Percentiles rank a stretch among this genome's conserved stretches.
phyloP scores from a whole-genome alignment of 805 yeast genomes.

The Kuraishia cidri region DNA sequence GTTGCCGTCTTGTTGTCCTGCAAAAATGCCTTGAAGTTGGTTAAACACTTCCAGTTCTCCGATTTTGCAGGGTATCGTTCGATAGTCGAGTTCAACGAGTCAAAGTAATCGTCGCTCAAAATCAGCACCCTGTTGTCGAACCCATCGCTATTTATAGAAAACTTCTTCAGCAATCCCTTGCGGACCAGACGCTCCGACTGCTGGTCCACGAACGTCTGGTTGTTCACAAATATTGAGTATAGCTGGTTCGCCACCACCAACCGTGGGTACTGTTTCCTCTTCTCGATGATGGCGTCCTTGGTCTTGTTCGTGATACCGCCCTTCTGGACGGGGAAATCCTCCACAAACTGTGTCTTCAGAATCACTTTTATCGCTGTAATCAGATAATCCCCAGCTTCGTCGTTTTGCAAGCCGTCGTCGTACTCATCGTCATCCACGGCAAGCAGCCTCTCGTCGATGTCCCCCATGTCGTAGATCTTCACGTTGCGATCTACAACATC shows the following conservation, averaged over 20 bases:
- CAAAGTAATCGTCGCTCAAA: conserved; percentile 11
- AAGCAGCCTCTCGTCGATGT: conserved; percentile 1
- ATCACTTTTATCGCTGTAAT: conserved; percentile 10
- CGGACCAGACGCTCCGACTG: conserved; percentile 26
- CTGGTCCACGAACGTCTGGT: conserved; percentile 43
- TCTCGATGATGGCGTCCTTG: conserved; percentile 9
- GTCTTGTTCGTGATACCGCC: conserved; percentile 12
- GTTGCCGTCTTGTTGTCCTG: conserved; percentile 11
- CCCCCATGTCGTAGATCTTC: conserved; percentile 1
- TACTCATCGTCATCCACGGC: not conserved
- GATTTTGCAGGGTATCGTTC: no score
- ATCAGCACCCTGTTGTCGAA: conserved; percentile 33
- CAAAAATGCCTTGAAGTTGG: conserved; percentile 9
- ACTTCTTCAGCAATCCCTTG: conserved; percentile 24
- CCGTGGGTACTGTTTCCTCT: conserved; percentile 21
- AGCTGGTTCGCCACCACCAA: conserved; percentile 35
- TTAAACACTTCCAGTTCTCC: no score
- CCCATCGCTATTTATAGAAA: conserved; percentile 26
- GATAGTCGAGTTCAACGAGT: no score
- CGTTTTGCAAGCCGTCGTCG: not conserved
- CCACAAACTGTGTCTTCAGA: conserved; percentile 10
- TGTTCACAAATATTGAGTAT: conserved; percentile 34
- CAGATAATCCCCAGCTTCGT: conserved; percentile 3
- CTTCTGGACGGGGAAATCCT: conserved; percentile 9
- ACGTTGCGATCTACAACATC: conserved; percentile 1